Evolutionary conservation across 257 asterid species (phyloP).

Genomic region (Rhazya stricta): DNA sequence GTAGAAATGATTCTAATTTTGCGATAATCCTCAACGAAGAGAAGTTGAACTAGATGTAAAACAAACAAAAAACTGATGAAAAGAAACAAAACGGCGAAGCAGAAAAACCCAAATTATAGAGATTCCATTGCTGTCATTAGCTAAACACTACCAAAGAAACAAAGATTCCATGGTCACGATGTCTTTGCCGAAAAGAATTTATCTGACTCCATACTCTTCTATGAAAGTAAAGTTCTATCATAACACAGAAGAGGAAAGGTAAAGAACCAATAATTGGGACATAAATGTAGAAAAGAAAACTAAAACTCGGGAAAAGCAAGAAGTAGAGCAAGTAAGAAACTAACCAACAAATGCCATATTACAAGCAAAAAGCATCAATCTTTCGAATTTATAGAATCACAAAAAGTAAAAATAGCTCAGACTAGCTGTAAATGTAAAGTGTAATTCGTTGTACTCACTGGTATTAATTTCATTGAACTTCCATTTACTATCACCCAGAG

Average conservation of each 20-base stretch:
- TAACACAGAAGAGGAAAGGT: too few relatives aligned
- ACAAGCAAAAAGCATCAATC: not conserved
- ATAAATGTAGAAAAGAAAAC: not conserved
- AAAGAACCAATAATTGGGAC: not conserved
- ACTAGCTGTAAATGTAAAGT: not conserved
- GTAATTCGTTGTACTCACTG: constrained; percentile 36
- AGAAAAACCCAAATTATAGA: not conserved
- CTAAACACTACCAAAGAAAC: not conserved
- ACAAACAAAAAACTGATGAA: not conserved
- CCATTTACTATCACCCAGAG: constrained; percentile 56
- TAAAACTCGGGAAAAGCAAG: not conserved
- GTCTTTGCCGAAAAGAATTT: not conserved
- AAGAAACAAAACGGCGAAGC: not conserved
- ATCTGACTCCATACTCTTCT: not conserved
- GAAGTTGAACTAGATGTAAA: not conserved
- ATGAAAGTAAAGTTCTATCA: not conserved
- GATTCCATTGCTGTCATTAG: not conserved
- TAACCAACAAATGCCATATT: not conserved
- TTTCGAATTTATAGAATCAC: not conserved
- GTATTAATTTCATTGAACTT: constrained; percentile 67
- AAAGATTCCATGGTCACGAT: not conserved
- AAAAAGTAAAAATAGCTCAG: not conserved
- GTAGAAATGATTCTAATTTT: not conserved
- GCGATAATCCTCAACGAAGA: not conserved
- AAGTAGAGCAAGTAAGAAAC: not conserved